A percentile compares a stretch with the other conserved stretches of the same genome.
phyloP scores from a whole-genome alignment of 1,139 yeast species.

The Candida glucosophila region DNA sequence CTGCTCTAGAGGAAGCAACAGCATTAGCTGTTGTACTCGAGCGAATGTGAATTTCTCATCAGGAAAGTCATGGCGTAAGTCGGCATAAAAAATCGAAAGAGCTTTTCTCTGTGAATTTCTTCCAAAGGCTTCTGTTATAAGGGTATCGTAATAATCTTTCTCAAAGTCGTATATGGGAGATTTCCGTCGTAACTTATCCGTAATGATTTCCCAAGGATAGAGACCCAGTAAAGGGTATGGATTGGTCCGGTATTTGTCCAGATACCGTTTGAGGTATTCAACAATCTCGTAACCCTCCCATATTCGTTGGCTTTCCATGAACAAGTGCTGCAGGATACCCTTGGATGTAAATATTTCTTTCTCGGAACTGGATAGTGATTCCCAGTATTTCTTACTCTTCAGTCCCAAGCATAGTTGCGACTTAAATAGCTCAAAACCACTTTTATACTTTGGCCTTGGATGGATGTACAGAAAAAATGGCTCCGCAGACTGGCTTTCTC shows the following conservation, averaged over 20 bases:
- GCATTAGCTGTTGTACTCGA: constrained; percentile 4
- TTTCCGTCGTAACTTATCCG: constrained; percentile 18
- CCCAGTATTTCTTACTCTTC: constrained; percentile 4
- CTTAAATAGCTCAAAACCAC: constrained; percentile 6
- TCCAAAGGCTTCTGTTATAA: constrained; percentile 18
- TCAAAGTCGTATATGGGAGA: constrained; percentile 9
- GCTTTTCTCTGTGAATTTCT: constrained; percentile 9
- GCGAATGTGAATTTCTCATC: constrained; percentile 4
- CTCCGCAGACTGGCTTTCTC: too few relatives aligned
- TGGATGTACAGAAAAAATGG: too few relatives aligned
- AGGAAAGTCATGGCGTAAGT: constrained; percentile 6
- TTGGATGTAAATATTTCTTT: constrained; percentile 2
- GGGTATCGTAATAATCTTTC: constrained; percentile 22
- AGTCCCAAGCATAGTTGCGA: constrained; percentile 2
- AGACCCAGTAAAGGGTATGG: constrained; percentile 24
- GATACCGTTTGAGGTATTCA: constrained; percentile 15
- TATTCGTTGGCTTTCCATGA: constrained; percentile 10
- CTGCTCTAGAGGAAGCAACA: too few relatives aligned
- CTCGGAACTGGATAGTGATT: constrained; percentile 2
- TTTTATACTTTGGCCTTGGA: constrained; percentile 4
- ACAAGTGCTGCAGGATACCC: constrained; percentile 2
- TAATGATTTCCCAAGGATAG: constrained; percentile 28
- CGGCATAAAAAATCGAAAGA: constrained; percentile 10
- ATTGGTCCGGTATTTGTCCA: constrained; percentile 13
- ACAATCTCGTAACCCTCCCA: constrained; percentile 29